Base-by-base conservation (phyloP, 1,139 yeast species). In the Kodamaea sp. region DNA sequence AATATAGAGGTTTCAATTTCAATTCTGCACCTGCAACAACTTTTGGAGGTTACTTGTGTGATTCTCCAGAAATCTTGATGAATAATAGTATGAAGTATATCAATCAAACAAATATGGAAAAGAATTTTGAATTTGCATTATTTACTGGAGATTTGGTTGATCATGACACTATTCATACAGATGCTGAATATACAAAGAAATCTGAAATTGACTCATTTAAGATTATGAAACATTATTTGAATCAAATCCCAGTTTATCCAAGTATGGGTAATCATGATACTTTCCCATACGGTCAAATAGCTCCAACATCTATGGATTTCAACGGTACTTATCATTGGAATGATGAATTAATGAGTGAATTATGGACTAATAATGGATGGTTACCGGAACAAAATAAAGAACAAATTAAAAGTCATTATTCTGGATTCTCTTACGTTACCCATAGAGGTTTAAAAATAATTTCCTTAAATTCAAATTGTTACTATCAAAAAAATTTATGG, bases 61-160 rank as follows among this genome's bases (percentile, higher is more conserved):
- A 82, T 55, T 67, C 84, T 7, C 88, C 89, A 5, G 81, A 77
- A 45, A 52, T 75, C 6, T 62, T 81, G 46, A 60, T 81, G 50
- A 79, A 79, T 55, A 75, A 73, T 44, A 71, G 84, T 23, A 62
- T 81, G 56, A 64, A 65, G 34, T 63, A 75, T 22, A 67, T 78
- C 41, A 62, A 65, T 9, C 51, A 66, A 25, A 58, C 61, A 35
- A 37, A 48, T 15, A 35, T 31, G n/a, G 49, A 50, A 24, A 54
- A 55, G 38, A 55, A 66, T 7, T 81, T 74, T 49, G 81, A 78
- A 38, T 81, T 82, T 54, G 72, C 81, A 3, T 55, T 82, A 24
- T 82, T 81, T 64, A 82, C 88, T 2, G 89, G 88, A 38, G 89
- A 81, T 51, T 63, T 80, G 55, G 81, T 80, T 29, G 85, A 79